Percentiles rank a stretch among this genome's conserved stretches.
Evolutionary conservation across 495 filamentous ascomycete genomes (phyloP).

Genomic region (Lophium mytilinum): DNA sequence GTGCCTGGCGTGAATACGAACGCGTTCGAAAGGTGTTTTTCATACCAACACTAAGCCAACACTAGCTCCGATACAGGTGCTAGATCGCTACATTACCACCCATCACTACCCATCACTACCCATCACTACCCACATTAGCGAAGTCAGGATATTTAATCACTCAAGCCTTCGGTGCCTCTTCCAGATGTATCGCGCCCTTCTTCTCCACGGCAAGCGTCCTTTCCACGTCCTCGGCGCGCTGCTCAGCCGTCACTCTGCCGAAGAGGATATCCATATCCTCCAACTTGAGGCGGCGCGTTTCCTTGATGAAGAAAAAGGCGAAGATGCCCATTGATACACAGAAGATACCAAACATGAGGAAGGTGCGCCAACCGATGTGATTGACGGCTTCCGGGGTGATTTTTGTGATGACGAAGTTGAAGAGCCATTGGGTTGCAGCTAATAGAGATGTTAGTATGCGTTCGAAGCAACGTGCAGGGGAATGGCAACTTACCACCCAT

Average conservation of each 20-base stretch:
- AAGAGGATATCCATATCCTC: conserved; percentile 45
- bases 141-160: no score
- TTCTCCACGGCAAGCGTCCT: conserved; percentile 5
- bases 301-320: conserved; percentile 37
- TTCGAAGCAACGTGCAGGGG: neutral
- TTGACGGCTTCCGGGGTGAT: conserved; percentile 45
- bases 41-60: no score
- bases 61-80: no score
- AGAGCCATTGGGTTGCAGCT: conserved; percentile 48
- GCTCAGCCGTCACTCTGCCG: conserved; percentile 17
- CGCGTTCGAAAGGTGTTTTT: no score
- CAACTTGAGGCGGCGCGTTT: conserved; percentile 32
- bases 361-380: conserved; percentile 45
- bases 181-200: neutral
- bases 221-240: conserved; percentile 9
- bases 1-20: no score
- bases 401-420: conserved; percentile 49
- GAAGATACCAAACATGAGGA: conserved; percentile 51
- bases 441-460: neutral
- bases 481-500: conserved; percentile 3
- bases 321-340: conserved; percentile 51
- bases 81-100: no score
- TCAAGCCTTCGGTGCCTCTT: neutral
- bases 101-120: no score
- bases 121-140: no score